Evolutionary conservation across 805 yeast genomes (phyloP), one percentile per base, ranked within the genome.

Genomic region (Sugiyamaella americana): DNA sequence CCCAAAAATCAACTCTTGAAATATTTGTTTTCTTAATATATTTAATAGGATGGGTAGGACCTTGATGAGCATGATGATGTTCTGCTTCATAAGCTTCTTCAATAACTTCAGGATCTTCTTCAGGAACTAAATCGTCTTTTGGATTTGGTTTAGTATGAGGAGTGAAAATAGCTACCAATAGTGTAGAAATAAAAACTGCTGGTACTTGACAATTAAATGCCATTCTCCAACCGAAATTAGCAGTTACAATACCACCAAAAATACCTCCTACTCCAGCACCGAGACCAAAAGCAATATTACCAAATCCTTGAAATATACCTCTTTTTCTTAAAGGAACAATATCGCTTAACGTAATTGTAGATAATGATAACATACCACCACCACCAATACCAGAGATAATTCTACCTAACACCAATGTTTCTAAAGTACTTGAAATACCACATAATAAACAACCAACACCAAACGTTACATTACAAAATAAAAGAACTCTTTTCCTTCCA

Each of bases 381-480:
- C 95, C 95, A 10, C 96, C 96, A 47, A 84, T 74, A 17, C 96
- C 96, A 21, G 94, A 80, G 43, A 87, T 70, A 51, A 86, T 81
- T 55, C 95, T 71, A 1, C 88, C 91, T 2, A 76, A 81, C 44
- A 84, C 80, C 34, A 84, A 65, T 71, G 74, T 70, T 50, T 69
- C 63, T 74, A 84, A 77, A 23, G 70, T 67, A 17, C 56, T 60
- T 1, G 87, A 64, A 3, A 76, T 52, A 1, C 84, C 89, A 46
- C 78, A 74, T 21, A 75, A 46, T 13, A 69, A 52, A 56, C 78
- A 73, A 17, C 80, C 79, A 11, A 73, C 16, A 2, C 67, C 73
- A 52, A 76, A 75, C 46, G 69, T 55, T 13, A 62, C 47, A 30
- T 69, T 66, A 20, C 76, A 73, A 23, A 66, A 58, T 24, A 74